Conservation (phyloP, 148 eudicot genomes). For the Camellia granthamiana region DNA sequence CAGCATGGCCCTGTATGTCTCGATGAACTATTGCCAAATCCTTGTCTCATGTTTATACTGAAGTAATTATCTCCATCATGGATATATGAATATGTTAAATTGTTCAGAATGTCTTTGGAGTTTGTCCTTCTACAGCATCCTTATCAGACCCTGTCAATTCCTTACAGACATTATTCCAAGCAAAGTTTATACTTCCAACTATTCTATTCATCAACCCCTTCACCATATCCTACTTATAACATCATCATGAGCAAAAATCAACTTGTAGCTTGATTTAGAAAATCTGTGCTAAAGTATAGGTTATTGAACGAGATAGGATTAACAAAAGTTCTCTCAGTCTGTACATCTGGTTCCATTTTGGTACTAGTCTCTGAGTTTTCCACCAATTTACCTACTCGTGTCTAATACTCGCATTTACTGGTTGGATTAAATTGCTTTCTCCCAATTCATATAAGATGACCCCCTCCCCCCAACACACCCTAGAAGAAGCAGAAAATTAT, state of each 20-base stretch:
- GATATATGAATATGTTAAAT: neutral
- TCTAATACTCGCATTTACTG: neutral
- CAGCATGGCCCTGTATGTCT: slow-evolving; percentile 92
- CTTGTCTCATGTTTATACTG: neutral
- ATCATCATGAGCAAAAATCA: too few species aligned
- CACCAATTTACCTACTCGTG: too few species aligned
- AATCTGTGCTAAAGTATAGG: neutral
- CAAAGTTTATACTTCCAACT: neutral
- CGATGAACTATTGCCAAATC: slow-evolving; percentile 5
- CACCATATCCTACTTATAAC: too few species aligned
- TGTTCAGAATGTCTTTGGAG: neutral
- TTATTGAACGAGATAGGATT: neutral
- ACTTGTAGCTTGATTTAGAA: neutral
- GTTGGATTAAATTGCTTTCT: neutral
- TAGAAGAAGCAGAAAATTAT: neutral
- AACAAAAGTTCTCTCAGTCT: neutral
- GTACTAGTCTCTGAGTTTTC: neutral
- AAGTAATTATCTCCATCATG: neutral
- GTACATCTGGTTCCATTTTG: slow-evolving; percentile 7
- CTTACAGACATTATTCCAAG: neutral
- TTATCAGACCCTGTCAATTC: neutral
- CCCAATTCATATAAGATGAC: too few species aligned
- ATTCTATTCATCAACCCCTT: neutral
- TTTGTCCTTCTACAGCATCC: neutral
- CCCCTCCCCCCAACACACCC: too few species aligned